Base-by-base conservation (phyloP, 1,284 basidiomycete genomes). In the Malassezia cuniculi region DNA sequence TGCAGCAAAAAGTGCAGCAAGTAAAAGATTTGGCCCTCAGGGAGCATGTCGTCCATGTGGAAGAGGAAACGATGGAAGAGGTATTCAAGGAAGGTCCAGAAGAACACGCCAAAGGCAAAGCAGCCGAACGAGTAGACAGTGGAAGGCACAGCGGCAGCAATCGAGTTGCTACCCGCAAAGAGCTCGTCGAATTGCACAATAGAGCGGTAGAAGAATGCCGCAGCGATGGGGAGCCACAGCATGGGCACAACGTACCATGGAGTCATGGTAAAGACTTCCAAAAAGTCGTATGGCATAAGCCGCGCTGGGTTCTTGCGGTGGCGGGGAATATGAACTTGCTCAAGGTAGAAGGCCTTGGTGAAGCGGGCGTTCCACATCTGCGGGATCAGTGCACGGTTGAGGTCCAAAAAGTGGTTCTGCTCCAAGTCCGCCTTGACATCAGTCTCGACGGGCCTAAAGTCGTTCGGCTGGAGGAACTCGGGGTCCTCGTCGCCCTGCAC, bases 51-150 rank as follows among this genome's bases (percentile, higher is more conserved):
- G 69, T 99, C 93, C 55, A 99, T 72, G 71, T 99, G 93, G 78
- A 99, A 99, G 37, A 99, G 71, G 77, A 94, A 95, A 21, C 90
- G 81, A 70, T 99, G 93, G 61, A 99, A 71, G n/a, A 72, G 71
- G 69, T 97, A 99, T 69, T 97, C 93, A 68, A 99, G 72, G 47
- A 95, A 68, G 0, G 90, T 95, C 90, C 90, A 99, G 54, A 93
- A 74, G 36, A 94, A 29, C 67, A 85, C 84, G 8, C 90, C 90
- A 63, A 74, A 84, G 85, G 70, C 78, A 86, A 1, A 72, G 50
- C 21, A 75, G 37, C 39, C 47, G 20, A 54, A 41, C 27, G 47
- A 30, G 11, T 15, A 18, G 46, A 34, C 50, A 43, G 9, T 27
- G 42, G 20, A 33, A 31, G 25, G 48, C 45, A 26, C 36, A 50